These are phyloP conservation scores for Kurtzmaniella fragi DNA, from an alignment of 805 yeast genomes.

Conservation along the genomic window DNA sequence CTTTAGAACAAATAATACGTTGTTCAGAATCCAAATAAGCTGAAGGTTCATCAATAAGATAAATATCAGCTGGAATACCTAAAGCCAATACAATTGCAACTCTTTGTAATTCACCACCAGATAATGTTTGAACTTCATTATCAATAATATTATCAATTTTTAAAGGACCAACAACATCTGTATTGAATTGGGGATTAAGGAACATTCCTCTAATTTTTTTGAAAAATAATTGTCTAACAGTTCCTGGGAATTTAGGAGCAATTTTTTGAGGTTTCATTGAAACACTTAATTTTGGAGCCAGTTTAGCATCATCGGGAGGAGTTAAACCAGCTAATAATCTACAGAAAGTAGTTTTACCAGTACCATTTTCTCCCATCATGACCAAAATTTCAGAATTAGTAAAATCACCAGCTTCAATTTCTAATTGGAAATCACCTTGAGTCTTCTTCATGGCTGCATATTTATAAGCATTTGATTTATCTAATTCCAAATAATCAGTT, in stretches of 20 bases:
- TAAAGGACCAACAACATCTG: slow-evolving; percentile 95
- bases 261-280: slow-evolving; percentile 99
- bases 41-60: slow-evolving; percentile 97
- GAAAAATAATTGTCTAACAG: slow-evolving; percentile 95
- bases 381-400: slow-evolving; percentile 95
- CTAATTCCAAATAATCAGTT: slow-evolving; percentile 66
- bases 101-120: slow-evolving; percentile 99
- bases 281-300: slow-evolving; percentile 83
- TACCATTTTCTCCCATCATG: slow-evolving; percentile 99
- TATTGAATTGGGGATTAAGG: slow-evolving; percentile 95
- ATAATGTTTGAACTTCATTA: slow-evolving; percentile 94
- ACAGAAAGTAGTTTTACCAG: slow-evolving; percentile 98
- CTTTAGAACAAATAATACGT: slow-evolving; percentile 98
- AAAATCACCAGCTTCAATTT: slow-evolving; percentile 82
- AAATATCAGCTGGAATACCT: slow-evolving; percentile 94
- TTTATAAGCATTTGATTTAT: slow-evolving; percentile 69
- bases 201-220: slow-evolving; percentile 93
- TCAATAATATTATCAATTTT: slow-evolving; percentile 91
- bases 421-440: slow-evolving; percentile 91
- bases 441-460: slow-evolving; percentile 87
- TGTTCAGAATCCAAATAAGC: slow-evolving; percentile 99
- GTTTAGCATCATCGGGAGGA: slow-evolving; percentile 74
- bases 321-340: slow-evolving; percentile 90
- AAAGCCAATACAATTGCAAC: slow-evolving; percentile 94
- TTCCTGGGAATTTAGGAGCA: slow-evolving; percentile 98